Base-by-base conservation (phyloP, 192 early-diverging fungal genomes). In the Umbelopsis sp. region DNA sequence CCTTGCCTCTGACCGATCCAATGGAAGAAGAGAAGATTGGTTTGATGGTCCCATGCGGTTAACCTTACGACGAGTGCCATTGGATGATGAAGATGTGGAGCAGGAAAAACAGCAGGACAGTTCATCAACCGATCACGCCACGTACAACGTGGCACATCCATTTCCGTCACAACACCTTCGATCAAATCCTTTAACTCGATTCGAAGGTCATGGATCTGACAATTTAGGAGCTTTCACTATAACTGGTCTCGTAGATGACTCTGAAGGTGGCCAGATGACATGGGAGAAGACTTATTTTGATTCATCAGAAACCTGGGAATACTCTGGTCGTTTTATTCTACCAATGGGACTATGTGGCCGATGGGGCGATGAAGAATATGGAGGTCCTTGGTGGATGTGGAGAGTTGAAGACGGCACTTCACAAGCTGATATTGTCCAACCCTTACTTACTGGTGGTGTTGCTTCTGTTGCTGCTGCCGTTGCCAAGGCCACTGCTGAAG, bases 311-410 rank as follows among this genome's bases (percentile, higher is more conserved):
- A 74, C 69, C 16, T 80, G 78, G 78, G 74, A 75, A 47, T 80
- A 80, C 32, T 68, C 73, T 36, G 78, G 74, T 26, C 73, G 78
- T 20, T 80, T 80, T 31, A 66, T 68, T n/a, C 65, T 66, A 45
- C 72, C 72, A 0, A 75, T 80, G 74, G 78, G 78, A 5, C 65
- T 80, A 8, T 71, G 71, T 45, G 78, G 78, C 24, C 56, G 74
- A 32, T 80, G 78, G 78, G 78, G 74, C 12, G 78, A 75, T 65
- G 78, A 75, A 70, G 73, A 73, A 38, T 75, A 76, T n/a, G 78
- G 78, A 25, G 78, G 78, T 45, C 78, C 78, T 29, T 80, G 73
- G 73, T 80, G 78, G 78, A 67, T 75, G 56, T 80, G 78, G 78
- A 75, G 75, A 66, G 45, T 66, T 9, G 45, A 59, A 41, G 70